Evolutionary conservation across 2,329 filamentous ascomycete species (phyloP).

Genomic region (Fonsecaea multimorphosa): DNA sequence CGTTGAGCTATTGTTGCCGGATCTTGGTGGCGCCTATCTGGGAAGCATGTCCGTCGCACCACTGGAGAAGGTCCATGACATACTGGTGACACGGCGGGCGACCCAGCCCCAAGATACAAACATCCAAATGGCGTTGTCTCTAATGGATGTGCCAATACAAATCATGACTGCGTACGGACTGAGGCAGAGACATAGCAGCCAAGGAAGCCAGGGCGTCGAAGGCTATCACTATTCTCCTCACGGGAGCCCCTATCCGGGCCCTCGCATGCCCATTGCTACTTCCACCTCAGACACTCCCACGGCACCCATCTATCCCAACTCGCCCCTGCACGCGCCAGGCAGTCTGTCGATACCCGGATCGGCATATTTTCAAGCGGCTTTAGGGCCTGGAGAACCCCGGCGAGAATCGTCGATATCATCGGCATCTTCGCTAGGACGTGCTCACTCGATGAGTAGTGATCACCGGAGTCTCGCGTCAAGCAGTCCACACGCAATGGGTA

Average conservation of each 20-base stretch:
- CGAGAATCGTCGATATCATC: slow-evolving; percentile 46
- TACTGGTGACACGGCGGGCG: slow-evolving; percentile 72
- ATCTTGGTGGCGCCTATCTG: slow-evolving; percentile 88
- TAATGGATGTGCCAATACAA: slow-evolving; percentile 76
- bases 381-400: slow-evolving; percentile 41
- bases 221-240: slow-evolving; percentile 37
- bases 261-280: slow-evolving; percentile 29
- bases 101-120: slow-evolving; percentile 63
- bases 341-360: slow-evolving; percentile 47
- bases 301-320: slow-evolving; percentile 47
- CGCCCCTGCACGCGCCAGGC: slow-evolving; percentile 50
- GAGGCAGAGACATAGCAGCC: slow-evolving; percentile 61
- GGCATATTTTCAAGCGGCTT: slow-evolving; percentile 41
- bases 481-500: slow-evolving; percentile 33
- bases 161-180: slow-evolving; percentile 71
- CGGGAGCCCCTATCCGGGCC: slow-evolving; percentile 33
- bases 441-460: slow-evolving; percentile 35
- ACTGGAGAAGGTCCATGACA: slow-evolving; percentile 82
- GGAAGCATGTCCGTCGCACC: slow-evolving; percentile 78
- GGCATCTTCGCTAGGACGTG: slow-evolving; percentile 42
- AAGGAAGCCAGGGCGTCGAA: slow-evolving; percentile 24
- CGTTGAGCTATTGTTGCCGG: slow-evolving; percentile 88
- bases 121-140: slow-evolving; percentile 65
- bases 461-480: slow-evolving; percentile 24
- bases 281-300: slow-evolving; percentile 27